Conservation (phyloP, 495 filamentous ascomycete species). For the Penicillium manginii region DNA sequence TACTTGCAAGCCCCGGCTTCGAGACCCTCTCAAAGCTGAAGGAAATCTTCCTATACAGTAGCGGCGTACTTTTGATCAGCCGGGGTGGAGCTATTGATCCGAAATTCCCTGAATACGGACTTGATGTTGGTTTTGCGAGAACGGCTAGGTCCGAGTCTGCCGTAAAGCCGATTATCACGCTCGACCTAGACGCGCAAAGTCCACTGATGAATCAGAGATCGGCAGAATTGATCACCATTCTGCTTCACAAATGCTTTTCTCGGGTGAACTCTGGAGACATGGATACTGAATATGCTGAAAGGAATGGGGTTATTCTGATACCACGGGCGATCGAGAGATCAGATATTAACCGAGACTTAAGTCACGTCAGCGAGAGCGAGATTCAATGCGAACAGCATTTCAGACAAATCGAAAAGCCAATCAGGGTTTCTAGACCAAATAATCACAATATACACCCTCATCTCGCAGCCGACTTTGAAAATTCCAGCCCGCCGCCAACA, state of each 20-base stretch:
- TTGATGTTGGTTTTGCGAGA: conserved; percentile 33
- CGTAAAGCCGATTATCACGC: conserved; percentile 27
- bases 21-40: conserved; percentile 24
- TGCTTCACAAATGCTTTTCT: conserved; percentile 24
- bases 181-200: conserved; percentile 29
- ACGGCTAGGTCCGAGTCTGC: conserved; percentile 38
- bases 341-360: conserved; percentile 13
- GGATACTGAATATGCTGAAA: conserved; percentile 32
- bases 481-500: conserved; percentile 3
- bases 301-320: conserved; percentile 22
- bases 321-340: conserved; percentile 28
- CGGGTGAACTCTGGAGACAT: neutral
- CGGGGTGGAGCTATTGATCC: conserved; percentile 21
- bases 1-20: conserved; percentile 10
- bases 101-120: conserved; percentile 23
- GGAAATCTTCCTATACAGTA: conserved; percentile 22
- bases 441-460: neutral
- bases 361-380: neutral
- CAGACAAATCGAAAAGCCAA: conserved; percentile 7
- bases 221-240: conserved; percentile 12
- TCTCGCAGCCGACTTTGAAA: conserved; percentile 10
- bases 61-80: conserved; percentile 35
- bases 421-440: conserved; percentile 11
- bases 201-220: conserved; percentile 2
- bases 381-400: conserved; percentile 16